Conservation (phyloP, 306 rosid genomes). For the Glycine latifolia region DNA sequence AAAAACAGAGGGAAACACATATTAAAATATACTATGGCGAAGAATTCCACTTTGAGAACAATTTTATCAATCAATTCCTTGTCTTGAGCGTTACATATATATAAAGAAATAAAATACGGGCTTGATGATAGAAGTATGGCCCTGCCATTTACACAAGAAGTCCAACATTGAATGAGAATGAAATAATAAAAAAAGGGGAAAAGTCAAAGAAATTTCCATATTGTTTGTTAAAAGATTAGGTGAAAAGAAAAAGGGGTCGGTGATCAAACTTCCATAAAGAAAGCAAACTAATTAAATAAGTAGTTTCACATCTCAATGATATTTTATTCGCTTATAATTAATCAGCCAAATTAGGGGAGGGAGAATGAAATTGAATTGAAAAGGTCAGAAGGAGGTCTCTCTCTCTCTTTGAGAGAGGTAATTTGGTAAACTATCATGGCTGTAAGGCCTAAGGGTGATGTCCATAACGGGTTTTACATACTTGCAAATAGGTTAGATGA, state of each 20-base stretch:
- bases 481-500: conserved; percentile 25
- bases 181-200: background rate
- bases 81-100: conserved; percentile 46
- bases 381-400: conserved; percentile 45
- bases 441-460: conserved; percentile 36
- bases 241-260: conserved; percentile 61
- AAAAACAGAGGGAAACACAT: conserved; percentile 31
- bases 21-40: conserved; percentile 13
- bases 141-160: conserved; percentile 39
- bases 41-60: conserved; percentile 32
- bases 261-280: conserved; percentile 55
- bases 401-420: conserved; percentile 29
- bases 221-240: conserved; percentile 59
- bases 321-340: conserved; percentile 38
- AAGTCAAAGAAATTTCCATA: conserved; percentile 46
- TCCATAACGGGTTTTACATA: conserved; percentile 20
- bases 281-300: conserved; percentile 2
- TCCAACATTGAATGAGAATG: conserved; percentile 44
- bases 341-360: conserved; percentile 41
- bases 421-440: conserved; percentile 24
- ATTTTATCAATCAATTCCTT: conserved; percentile 37
- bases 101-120: conserved; percentile 31
- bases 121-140: conserved; percentile 38
- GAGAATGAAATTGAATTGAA: conserved; percentile 34
- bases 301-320: conserved; percentile 3